Conservation (phyloP, 2,329 filamentous ascomycete species). For the Paecilomyces dactylethromorphus region DNA sequence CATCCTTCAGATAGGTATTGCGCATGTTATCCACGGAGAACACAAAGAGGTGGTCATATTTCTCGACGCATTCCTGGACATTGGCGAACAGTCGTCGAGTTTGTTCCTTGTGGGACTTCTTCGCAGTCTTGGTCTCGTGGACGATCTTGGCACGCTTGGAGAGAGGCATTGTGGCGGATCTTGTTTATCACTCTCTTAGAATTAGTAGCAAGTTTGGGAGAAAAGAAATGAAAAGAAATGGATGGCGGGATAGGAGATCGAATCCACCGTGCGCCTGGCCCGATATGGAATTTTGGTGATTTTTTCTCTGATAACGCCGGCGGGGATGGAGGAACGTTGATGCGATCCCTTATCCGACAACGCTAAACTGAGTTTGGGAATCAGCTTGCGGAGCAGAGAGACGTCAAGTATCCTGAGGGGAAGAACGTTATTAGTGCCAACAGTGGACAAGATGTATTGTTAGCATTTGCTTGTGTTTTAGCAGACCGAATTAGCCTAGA, state of each 20-base stretch:
- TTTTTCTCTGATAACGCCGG: constrained; percentile 30
- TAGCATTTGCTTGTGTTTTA: too few relatives aligned
- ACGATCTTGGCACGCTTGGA: constrained; percentile 88
- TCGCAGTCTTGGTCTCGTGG: constrained; percentile 83
- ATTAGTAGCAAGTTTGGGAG: not conserved
- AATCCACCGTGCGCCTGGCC: not conserved
- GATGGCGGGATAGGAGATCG: not conserved
- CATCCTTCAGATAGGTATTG: constrained; percentile 90
- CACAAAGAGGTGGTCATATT: constrained; percentile 88
- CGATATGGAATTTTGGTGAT: constrained; percentile 17
- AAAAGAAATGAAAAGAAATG: not conserved
- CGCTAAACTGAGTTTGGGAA: constrained; percentile 25
- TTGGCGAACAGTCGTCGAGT: constrained; percentile 82
- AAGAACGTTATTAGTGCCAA: not conserved
- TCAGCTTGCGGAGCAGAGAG: constrained; percentile 14
- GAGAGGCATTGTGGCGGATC: constrained; percentile 69
- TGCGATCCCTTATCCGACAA: constrained; percentile 29
- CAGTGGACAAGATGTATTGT: not conserved
- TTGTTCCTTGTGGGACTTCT: constrained; percentile 85
- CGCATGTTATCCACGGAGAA: constrained; percentile 96
- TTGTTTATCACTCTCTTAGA: not conserved
- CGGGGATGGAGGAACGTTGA: constrained; percentile 27
- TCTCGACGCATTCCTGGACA: constrained; percentile 75
- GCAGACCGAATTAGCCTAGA: not conserved
- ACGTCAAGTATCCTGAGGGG: not conserved